Conservation (phyloP, 208 protist genomes). For the Trypanosoma rangeli region DNA sequence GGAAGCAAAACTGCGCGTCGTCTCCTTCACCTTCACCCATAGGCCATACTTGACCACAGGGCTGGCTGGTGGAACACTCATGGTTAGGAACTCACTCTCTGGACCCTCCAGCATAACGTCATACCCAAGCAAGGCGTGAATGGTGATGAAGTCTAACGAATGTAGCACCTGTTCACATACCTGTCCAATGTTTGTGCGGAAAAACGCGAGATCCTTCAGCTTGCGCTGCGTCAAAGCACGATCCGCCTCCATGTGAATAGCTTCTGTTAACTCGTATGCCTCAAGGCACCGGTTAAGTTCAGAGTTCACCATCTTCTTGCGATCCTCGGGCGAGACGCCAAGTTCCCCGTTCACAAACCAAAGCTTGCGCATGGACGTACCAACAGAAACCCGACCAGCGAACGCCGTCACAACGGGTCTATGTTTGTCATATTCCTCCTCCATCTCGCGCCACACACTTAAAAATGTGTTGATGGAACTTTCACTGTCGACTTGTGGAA, state of each 20-base stretch:
- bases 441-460: constrained; percentile 65
- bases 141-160: constrained; percentile 80
- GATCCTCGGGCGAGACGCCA: constrained; percentile 40
- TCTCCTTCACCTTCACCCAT: constrained; percentile 89
- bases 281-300: constrained; percentile 71
- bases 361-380: background rate
- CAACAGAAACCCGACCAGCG: constrained; percentile 4
- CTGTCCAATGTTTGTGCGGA: constrained; percentile 37
- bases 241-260: constrained; percentile 68
- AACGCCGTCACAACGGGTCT: constrained; percentile 40
- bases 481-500: constrained; percentile 77
- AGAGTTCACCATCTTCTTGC: constrained; percentile 43
- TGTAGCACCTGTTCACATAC: constrained; percentile 67
- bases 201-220: constrained; percentile 30
- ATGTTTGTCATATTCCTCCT: constrained; percentile 37
- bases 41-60: constrained; percentile 86
- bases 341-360: constrained; percentile 48
- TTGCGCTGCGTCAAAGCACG: constrained; percentile 11
- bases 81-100: constrained; percentile 76
- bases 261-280: constrained; percentile 69
- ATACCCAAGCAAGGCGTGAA: constrained; percentile 71
- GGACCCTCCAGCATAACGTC: constrained; percentile 74
- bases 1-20: constrained; percentile 82
- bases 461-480: constrained; percentile 91
- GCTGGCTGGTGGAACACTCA: constrained; percentile 39